These are phyloP conservation scores for Globisporangium nodosum DNA, from an alignment of 352 stramenopile genomes.

Conservation along the genomic window DNA sequence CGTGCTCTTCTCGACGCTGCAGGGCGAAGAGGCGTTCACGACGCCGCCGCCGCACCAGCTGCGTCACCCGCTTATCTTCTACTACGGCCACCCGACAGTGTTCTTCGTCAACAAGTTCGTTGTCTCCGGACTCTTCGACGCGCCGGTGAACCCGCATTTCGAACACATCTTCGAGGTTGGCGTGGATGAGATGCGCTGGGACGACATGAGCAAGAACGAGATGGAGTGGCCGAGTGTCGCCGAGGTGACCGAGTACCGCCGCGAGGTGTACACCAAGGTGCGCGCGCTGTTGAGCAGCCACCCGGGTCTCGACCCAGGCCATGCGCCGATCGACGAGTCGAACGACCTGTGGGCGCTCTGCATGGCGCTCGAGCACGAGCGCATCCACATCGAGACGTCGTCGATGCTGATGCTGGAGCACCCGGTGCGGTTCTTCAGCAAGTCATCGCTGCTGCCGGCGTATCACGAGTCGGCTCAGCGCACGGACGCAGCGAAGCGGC, in stretches of 20 bases:
- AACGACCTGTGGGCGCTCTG: slow-evolving; percentile 92
- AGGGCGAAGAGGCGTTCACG: slow-evolving; percentile 89
- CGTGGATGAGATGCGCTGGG: slow-evolving; percentile 98
- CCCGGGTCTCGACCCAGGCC: slow-evolving; percentile 63
- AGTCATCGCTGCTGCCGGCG: slow-evolving; percentile 76
- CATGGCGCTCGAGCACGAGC: slow-evolving; percentile 96
- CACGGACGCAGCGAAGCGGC: slow-evolving; percentile 24
- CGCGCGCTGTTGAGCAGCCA: slow-evolving; percentile 87
- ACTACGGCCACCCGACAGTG: slow-evolving; percentile 95
- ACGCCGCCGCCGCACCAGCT: slow-evolving; percentile 90
- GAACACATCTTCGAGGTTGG: slow-evolving; percentile 96
- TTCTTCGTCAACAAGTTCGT: slow-evolving; percentile 98
- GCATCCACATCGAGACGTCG: slow-evolving; percentile 97
- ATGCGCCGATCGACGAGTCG: slow-evolving; percentile 74
- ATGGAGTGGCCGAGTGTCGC: slow-evolving; percentile 90
- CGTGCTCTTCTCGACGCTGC: slow-evolving; percentile 89
- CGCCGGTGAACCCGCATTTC: slow-evolving; percentile 91
- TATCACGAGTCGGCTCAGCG: slow-evolving; percentile 72
- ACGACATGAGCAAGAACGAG: slow-evolving; percentile 97
- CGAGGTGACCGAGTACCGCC: slow-evolving; percentile 91
- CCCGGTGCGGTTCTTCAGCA: slow-evolving; percentile 84
- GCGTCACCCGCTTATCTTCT: slow-evolving; percentile 97
- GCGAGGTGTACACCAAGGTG: slow-evolving; percentile 88
- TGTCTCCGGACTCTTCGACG: slow-evolving; percentile 84
- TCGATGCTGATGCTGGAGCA: slow-evolving; percentile 94